Evolutionary conservation across 345 rosid genomes (phyloP), one percentile per base, ranked within the genome.

Genomic region (Brassica cretica): DNA sequence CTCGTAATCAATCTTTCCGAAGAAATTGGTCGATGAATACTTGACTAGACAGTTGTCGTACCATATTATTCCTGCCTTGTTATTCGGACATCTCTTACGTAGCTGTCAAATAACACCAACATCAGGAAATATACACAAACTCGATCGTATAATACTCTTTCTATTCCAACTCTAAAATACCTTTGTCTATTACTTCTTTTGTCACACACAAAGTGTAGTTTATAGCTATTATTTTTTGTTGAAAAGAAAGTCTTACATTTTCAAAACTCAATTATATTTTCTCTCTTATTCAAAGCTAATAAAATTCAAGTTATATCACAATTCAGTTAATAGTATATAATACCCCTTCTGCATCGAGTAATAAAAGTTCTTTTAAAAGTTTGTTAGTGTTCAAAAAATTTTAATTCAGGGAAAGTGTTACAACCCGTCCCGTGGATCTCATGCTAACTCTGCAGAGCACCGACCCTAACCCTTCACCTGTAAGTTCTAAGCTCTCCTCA

Each of bases 21-120:
- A 83, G 86, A 92, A 92, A 5, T 83, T 9, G 5, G 61, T 24
- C 6, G 85, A 66, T 0, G 89, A 82, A 70, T 88, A 90, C 85
- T 92, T 90, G 71, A 92, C 66, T 24, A 89, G 77, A 73, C 97
- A 92, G 55, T 87, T 35, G 25, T 90, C 92, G 41, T 86, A 88
- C 87, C 88, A 86, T 32, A 90, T 78, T 61, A 86, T 59, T 3
- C 84, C 90, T 0, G 77, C 84, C 68, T 83, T 88, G 84, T 85
- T 68, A 70, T 27, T 8, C 0, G 93, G 91, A 75, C 93, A 90
- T 30, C 67, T 78, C 62, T 56, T 68, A 64, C 75, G 76, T 56
- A 75, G 2, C 83, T 80, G 79, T 46, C 33, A 73, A 5, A 3
- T 18, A 24, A 64, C 29, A 70, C 18, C 37, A 51, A 64, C 46